Evolutionary conservation across 768 basidiomycete species (phyloP), one percentile per base, ranked within the genome.

Genomic region (Mycena olivaceomarginata): DNA sequence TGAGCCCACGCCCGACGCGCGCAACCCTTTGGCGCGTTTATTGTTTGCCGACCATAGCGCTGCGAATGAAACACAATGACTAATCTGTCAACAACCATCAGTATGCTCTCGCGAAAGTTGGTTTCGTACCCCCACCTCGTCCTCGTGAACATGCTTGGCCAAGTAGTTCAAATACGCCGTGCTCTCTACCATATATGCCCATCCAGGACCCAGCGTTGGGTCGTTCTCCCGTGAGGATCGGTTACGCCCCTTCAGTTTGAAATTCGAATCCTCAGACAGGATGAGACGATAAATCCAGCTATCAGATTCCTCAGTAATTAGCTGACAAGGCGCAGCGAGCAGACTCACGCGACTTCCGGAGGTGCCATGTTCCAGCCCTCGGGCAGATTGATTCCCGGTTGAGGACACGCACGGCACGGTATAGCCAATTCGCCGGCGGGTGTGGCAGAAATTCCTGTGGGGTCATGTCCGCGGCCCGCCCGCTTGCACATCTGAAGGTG

Each of bases 221-320:
- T 82, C 79, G 0, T 53, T 62, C 13, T 69, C 59, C 0, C 75
- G 43, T 0, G 51, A 74, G 1, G 81, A 81, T 10, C 15, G 48
- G 16, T 11, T 15, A 6, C 48, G 48, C 16, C 48, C 48, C 16
- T 48, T 48, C 12, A 81, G 63, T 2, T 76, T 71, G 67, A 82
- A 83, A 40, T 82, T 82, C 0, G 75, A 67, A n/a, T 82, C 78
- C 9, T 78, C 48, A 9, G 70, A 77, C 1, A 83, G 4, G 8
- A 81, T 64, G 0, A 70, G 20, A 1, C 46, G 41, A 70, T 76
- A 76, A 6, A 82, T 43, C 77, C 75, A 74, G 71, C n/a, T 51
- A 76, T 45, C 13, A 45, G 31, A 31, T 45, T 45, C 9, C 13
- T 45, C 43, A 11, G 43, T 10, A 11, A 45, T 45, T 45, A 45